phyloP scores from a whole-genome alignment of 805 yeast genomes.

The Teunomyces atbi region DNA sequence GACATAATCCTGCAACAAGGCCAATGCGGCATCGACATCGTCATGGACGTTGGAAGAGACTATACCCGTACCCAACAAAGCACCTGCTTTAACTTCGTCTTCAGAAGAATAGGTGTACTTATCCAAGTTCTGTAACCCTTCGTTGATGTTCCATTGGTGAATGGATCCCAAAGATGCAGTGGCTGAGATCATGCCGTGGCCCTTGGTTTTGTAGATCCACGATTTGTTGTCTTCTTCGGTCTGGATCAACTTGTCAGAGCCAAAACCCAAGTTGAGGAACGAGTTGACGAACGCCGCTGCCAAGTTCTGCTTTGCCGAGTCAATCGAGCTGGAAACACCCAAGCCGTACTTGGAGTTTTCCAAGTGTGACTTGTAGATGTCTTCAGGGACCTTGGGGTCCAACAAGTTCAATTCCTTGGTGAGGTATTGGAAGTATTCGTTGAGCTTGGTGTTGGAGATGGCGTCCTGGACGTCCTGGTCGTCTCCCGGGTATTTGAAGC shows the following conservation, averaged over 20 bases:
- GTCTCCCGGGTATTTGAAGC: slow-evolving; percentile 61
- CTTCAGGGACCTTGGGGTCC: slow-evolving; percentile 93
- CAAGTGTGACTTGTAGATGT: slow-evolving; percentile 85
- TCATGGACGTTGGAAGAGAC: slow-evolving; percentile 92
- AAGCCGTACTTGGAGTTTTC: slow-evolving; percentile 66
- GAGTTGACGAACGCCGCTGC: slow-evolving; percentile 95
- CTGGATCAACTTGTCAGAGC: slow-evolving; percentile 75
- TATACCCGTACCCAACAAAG: slow-evolving; percentile 91
- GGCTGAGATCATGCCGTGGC: slow-evolving; percentile 85
- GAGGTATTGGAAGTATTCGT: slow-evolving; percentile 76
- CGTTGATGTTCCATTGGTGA: slow-evolving; percentile 86
- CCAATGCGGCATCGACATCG: slow-evolving; percentile 89
- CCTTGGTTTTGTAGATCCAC: slow-evolving; percentile 92
- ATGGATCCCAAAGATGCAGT: slow-evolving; percentile 90
- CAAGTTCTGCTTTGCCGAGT: slow-evolving; percentile 91
- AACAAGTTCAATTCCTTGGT: slow-evolving; percentile 84
- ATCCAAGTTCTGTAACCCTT: slow-evolving; percentile 87
- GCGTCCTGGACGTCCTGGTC: slow-evolving; percentile 77
- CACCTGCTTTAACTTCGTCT: slow-evolving; percentile 91
- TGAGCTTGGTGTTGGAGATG: slow-evolving; percentile 73
- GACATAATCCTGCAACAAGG: slow-evolving; percentile 81
- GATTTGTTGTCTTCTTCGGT: slow-evolving; percentile 68
- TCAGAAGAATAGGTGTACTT: slow-evolving; percentile 84
- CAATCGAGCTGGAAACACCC: slow-evolving; percentile 56
- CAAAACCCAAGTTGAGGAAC: slow-evolving; percentile 87